Evolutionary conservation across 768 basidiomycete species (phyloP), one percentile per base, ranked within the genome.

Genomic region (Cubamyces lactineus): DNA sequence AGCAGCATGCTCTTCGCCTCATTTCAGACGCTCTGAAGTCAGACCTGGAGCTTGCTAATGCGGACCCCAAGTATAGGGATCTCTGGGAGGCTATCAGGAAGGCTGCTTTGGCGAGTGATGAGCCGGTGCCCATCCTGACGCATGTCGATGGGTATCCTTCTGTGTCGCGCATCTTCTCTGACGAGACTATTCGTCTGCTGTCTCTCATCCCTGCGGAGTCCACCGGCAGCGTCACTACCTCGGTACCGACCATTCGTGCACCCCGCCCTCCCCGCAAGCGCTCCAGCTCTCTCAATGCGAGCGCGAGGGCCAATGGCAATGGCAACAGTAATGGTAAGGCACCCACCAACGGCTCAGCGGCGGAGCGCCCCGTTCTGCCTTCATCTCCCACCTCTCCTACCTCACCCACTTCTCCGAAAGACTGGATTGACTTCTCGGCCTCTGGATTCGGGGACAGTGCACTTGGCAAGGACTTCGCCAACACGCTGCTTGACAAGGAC

Each of bases 351-450:
- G 57, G 57, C 15, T 30, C 28, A 3, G 49, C 49, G 26, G 19
- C 57, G 12, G 28, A n/a, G 15, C 57, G 57, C 21, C 40, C 57
- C n/a, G 48, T 34, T 11, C 34, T 11, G 34, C 34, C 34, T 9
- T 34, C 57, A 17, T 46, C 46, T 8, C n/a, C 64, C 15, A 63
- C 64, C 1, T 64, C 67, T n/a, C 52, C 62, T 19, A 62, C 64
- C 9, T 26, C 73, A 51, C 67, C 74, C 70, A 74, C 52, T 67
- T 78, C 49, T 3, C 69, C 71, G 17, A 71, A 71, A 23, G 87
- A 90, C 66, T 92, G 91, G 91, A 71, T 79, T 5, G 82, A 86
- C 41, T 92, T 92, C 72, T 86, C 89, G 0, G 74, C 81, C 1
- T 75, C 82, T 0, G 91, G 91, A 3, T 92, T 82, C 13, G 80